Evolutionary conservation across 2,329 filamentous ascomycete genomes (phyloP), one percentile per base, ranked within the genome.

Genomic region (Penicillium sp.): DNA sequence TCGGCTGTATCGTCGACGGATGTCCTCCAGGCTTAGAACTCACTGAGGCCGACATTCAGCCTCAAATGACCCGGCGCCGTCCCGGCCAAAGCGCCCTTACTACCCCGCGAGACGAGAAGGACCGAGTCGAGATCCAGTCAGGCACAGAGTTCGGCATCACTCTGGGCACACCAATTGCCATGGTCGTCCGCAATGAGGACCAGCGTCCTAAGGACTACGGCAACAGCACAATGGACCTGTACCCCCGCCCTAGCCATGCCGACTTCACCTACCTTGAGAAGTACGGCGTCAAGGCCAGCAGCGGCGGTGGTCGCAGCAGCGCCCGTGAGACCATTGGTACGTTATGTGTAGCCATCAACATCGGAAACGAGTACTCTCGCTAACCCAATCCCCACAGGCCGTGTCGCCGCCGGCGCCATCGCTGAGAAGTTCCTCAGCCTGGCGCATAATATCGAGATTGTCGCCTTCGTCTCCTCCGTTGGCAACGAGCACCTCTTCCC

Each of bases 211-310:
- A 91, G 73, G 94, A 99, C 80, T 97, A 97, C 77, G 90, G 90
- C 56, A 85, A 86, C 77, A 85, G 86, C 73, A 96, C 93, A 31
- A 97, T 97, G 86, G 91, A 97, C 77, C 79, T 87, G 61, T 97
- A 89, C 82, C 94, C 94, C 5, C 85, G 94, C 51, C 94, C 93
- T 36, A 91, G 87, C 73, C 94, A 97, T 78, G 93, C 94, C 59
- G 93, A 97, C 78, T 97, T 89, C 86, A 97, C 94, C 60, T 97
- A 97, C 79, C 83, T 96, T 60, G 90, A 96, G 76, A 97, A 97
- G 80, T 99, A 99, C 75, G 93, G 93, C 57, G 87, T 96, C 67
- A 96, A 96, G 81, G 92, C 94, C 38, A 90, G 86, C 73, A 92
- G 88, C 61, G 93, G 94, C 58, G 93, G 94, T 67, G 93, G 94